A percentile compares a stretch with the other conserved stretches of the same genome.
Evolutionary conservation across 805 yeast species (phyloP).

Genomic region (Sporopachydermia lactativora): DNA sequence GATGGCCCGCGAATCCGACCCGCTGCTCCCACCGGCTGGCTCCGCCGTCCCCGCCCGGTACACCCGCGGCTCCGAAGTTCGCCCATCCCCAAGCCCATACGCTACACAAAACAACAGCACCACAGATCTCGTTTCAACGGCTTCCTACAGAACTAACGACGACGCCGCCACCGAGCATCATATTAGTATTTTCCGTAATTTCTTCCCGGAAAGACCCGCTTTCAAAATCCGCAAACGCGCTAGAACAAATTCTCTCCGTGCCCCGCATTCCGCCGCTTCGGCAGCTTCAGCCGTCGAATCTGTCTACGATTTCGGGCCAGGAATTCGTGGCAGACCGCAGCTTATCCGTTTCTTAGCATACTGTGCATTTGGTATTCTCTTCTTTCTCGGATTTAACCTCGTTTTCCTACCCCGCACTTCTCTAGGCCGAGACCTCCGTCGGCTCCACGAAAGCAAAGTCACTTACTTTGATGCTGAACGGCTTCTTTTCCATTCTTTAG

Average conservation of each 20-base stretch:
- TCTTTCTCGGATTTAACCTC: slow-evolving; percentile 42
- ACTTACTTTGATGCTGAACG: slow-evolving; percentile 63
- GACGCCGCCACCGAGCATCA: slow-evolving; percentile 1
- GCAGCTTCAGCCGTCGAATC: too few relatives aligned
- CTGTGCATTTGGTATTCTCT: slow-evolving; percentile 33
- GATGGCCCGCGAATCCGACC: too few relatives aligned
- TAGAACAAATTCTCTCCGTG: not conserved
- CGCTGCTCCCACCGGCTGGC: too few relatives aligned
- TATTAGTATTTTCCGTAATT: not conserved
- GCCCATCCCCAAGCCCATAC: too few relatives aligned
- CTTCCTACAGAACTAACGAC: not conserved
- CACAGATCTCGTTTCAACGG: too few relatives aligned
- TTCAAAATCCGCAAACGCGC: not conserved
- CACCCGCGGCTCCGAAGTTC: too few relatives aligned
- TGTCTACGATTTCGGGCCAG: not conserved
- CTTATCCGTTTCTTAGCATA: slow-evolving; percentile 28
- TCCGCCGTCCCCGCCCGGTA: too few relatives aligned
- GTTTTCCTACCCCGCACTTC: slow-evolving; percentile 79
- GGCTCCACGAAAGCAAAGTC: slow-evolving; percentile 52
- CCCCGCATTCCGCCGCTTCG: too few relatives aligned
- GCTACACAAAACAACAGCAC: too few relatives aligned
- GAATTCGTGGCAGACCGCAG: slow-evolving; percentile 15
- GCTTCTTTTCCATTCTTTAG: slow-evolving; percentile 31
- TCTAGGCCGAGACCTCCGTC: slow-evolving; percentile 60
- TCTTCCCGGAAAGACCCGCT: not conserved